Percentiles rank a stretch among this genome's conserved stretches.
Evolutionary conservation across 768 basidiomycete species (phyloP).

Genomic region (Mycena belliarum): DNA sequence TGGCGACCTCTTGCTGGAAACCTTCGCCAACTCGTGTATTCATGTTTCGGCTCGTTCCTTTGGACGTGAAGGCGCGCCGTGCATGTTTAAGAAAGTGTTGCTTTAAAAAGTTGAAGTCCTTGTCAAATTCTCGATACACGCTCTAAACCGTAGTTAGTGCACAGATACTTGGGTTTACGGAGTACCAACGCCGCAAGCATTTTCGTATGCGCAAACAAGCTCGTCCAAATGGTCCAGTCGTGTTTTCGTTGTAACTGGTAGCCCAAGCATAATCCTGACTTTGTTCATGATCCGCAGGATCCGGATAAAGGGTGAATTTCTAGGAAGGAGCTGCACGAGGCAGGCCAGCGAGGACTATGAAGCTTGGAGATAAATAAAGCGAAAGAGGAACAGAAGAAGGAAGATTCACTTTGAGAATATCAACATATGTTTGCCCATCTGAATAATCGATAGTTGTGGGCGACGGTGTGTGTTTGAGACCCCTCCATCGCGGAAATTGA

Average conservation of each 20-base stretch:
- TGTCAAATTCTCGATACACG: too few relatives aligned
- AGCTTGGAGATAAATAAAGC: slow-evolving; percentile 1
- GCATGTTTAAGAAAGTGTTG: slow-evolving; percentile 6
- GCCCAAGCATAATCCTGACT: too few relatives aligned
- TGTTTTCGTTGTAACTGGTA: too few relatives aligned
- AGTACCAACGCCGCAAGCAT: background rate
- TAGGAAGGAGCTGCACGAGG: too few relatives aligned
- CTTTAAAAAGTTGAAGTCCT: slow-evolving; percentile 4
- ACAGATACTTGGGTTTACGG: background rate
- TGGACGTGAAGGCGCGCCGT: background rate
- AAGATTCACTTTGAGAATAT: slow-evolving; percentile 10
- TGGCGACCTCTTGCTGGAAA: slow-evolving; percentile 7
- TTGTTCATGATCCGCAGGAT: too few relatives aligned
- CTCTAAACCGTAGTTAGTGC: too few relatives aligned
- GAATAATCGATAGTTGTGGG: background rate
- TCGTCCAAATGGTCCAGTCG: too few relatives aligned
- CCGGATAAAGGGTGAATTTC: too few relatives aligned
- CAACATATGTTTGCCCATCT: background rate
- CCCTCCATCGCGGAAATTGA: too few relatives aligned
- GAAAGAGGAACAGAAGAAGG: too few relatives aligned
- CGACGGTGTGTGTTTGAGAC: background rate
- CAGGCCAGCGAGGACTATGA: background rate
- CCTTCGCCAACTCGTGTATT: slow-evolving; percentile 7
- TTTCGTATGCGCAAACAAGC: background rate
- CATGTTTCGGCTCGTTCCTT: slow-evolving; percentile 4